Base-by-base conservation (phyloP, 352 stramenopile genomes). In the Thalassiosira hispida region DNA sequence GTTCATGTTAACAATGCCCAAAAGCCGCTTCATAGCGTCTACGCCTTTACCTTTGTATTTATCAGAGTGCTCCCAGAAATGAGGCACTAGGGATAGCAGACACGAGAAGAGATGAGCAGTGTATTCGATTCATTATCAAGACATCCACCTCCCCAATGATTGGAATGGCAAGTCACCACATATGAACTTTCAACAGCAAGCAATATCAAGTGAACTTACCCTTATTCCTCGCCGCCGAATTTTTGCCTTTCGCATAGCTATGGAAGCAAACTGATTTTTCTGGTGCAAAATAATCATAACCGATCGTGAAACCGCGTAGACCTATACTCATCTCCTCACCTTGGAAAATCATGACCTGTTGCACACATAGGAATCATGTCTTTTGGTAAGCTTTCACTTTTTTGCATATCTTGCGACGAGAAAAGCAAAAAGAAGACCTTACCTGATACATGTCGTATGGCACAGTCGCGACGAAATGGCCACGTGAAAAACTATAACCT, bases 241-340 rank as follows among this genome's bases (percentile, higher is more conserved):
- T 83, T 33, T 22, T 29, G 9, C 71, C 65, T 18, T 85, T 82
- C 14, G 73, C 84, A 67, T 93, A 93, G 60, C 79, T 79, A 68
- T 93, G 87, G 52, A 93, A 90, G 35, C 87, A 85, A 1, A 90
- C 80, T 44, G 61, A 85, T 23, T 68, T 65, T 57, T 79, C 60
- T 18, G 85, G 83, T 51, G 87, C 68, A 70, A 89, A 93, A 42
- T 79, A 88, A 40, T 90, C 85, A 72, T 93, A 93, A 12, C 87
- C 87, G 69, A 86, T 53, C 6, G 85, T 92, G 53, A 90, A 93
- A 0, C 79, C 81, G 59, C 87, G 63, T 5, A 90, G 57, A 23
- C 74, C 84, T 29, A 93, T 90, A 22, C 65, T 73, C 61, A 84
- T 85, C 69, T 86, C 77, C 77, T 86, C 82, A 25, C 82, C 79